Evolutionary conservation across 2,329 filamentous ascomycete species (phyloP), one percentile per base, ranked within the genome.

Genomic region (Trichoderma sp.): DNA sequence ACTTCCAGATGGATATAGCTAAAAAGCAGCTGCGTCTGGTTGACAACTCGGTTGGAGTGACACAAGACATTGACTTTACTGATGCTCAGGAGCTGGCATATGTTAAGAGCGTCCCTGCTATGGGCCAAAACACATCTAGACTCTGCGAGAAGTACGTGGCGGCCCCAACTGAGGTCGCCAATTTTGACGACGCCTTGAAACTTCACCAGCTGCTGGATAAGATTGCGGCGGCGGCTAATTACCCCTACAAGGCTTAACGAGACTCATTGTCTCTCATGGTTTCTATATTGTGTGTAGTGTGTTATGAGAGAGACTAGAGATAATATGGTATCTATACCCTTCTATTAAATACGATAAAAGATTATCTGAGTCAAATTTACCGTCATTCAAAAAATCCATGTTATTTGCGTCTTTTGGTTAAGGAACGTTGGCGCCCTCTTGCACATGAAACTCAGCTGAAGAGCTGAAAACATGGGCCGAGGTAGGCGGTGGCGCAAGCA

Each of bases 101-200:
- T 81, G 94, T 95, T 79, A 92, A 94, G 84, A 92, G 92, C 84
- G 94, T 95, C 86, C 92, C 92, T 34, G 11, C 13, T 4, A 43
- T 63, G 39, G 68, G 50, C 2, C 23, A 17, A 50, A 61, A 64
- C 30, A 73, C 50, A 30, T 34, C 55, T 8, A 43, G 23, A 12
- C 32, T 71, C 5, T 71, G 59, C 26, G 69, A 71, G 62, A 58
- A 62, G 5, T 71, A 23, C 30, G 36, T 64, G 32, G 39, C 2
- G 32, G 65, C 30, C 5, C 43, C 47, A 12, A n/a, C 17, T 1
- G 55, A 59, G 15, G 53, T 58, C 39, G 34, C 67, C 3, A 65
- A 20, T 4, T 72, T 73, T 26, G 72, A 70, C n/a, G 68, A 62
- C 11, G 71, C 62, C 11, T 28, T 59, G 23, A 73, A 50, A 30